Evolutionary conservation across 352 stramenopile species (phyloP).

Genomic region (Pythium grandisporangium): DNA sequence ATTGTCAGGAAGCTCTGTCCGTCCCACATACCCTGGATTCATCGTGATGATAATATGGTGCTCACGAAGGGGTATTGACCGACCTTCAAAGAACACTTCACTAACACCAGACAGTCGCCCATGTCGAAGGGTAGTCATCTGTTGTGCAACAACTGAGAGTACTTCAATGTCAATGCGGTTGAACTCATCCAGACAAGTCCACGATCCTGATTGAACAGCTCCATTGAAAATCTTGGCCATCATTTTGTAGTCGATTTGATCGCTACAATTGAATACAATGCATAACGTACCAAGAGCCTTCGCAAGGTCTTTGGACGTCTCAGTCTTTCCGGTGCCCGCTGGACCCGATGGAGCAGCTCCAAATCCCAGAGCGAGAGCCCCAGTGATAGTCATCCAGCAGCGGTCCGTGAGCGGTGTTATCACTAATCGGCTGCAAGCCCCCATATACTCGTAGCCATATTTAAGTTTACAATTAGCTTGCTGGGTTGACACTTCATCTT

Average conservation of each 20-base stretch:
- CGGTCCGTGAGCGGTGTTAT: constrained; percentile 92
- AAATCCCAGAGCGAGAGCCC: constrained; percentile 81
- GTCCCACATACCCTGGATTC: constrained; percentile 76
- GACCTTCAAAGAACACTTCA: constrained; percentile 49
- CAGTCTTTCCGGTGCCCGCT: constrained; percentile 90
- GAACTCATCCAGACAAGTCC: constrained; percentile 87
- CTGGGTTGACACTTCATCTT: constrained; percentile 45
- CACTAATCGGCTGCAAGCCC: constrained; percentile 82
- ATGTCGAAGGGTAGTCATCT: constrained; percentile 64
- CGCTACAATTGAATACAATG: constrained; percentile 95
- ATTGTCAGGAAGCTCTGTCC: constrained; percentile 81
- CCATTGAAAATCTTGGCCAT: constrained; percentile 85
- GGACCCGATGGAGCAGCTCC: constrained; percentile 84
- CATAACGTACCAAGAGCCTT: constrained; percentile 87
- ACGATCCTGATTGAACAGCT: constrained; percentile 64
- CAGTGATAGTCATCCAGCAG: constrained; percentile 92
- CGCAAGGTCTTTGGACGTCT: constrained; percentile 92
- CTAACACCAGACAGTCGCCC: constrained; percentile 20
- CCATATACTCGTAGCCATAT: constrained; percentile 92
- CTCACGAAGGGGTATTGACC: constrained; percentile 39
- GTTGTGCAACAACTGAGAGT: constrained; percentile 80
- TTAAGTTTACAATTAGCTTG: constrained; percentile 60
- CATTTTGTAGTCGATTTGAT: constrained; percentile 91
- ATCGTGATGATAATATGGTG: constrained; percentile 86
- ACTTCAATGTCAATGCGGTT: constrained; percentile 88